phyloP scores from a whole-genome alignment of 2,329 filamentous ascomycete genomes.

The Beauveria rudraprayagi region DNA sequence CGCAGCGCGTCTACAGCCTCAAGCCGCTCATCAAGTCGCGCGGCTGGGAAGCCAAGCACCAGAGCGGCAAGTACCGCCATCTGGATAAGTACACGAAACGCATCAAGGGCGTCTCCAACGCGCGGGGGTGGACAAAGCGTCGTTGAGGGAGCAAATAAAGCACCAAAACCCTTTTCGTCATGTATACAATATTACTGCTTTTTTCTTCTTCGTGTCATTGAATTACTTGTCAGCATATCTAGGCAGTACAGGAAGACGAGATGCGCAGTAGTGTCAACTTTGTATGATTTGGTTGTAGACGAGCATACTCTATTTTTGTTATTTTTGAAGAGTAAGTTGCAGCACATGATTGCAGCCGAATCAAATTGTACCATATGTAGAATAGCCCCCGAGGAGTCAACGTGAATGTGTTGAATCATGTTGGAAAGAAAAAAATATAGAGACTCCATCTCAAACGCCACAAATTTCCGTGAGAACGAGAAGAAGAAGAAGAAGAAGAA shows the following conservation, averaged over 20 bases:
- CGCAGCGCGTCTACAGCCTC: slow-evolving; percentile 63
- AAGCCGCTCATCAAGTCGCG: slow-evolving; percentile 53
- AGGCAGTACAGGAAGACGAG: background rate
- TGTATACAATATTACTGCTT: background rate
- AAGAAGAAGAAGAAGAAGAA: background rate
- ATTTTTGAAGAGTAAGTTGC: background rate
- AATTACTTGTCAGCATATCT: background rate
- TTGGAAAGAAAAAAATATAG: background rate
- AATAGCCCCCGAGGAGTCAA: background rate
- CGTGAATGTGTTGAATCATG: background rate
- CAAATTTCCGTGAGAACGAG: background rate
- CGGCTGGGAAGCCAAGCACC: slow-evolving; percentile 59
- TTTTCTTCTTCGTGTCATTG: background rate
- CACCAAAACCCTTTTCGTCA: background rate
- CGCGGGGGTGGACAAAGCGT: slow-evolving; percentile 34
- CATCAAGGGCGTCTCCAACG: slow-evolving; percentile 40
- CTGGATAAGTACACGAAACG: slow-evolving; percentile 59
- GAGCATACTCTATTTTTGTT: no score
- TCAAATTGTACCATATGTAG: slow-evolving; percentile 9
- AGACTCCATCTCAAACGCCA: background rate
- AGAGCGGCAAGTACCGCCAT: slow-evolving; percentile 56
- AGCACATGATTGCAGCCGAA: background rate
- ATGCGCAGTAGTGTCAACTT: background rate
- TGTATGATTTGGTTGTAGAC: background rate
- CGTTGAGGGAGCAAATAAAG: slow-evolving; percentile 15